Evolutionary conservation across 257 asterid species (phyloP).

Genomic region (Rauvolfia tetraphylla): DNA sequence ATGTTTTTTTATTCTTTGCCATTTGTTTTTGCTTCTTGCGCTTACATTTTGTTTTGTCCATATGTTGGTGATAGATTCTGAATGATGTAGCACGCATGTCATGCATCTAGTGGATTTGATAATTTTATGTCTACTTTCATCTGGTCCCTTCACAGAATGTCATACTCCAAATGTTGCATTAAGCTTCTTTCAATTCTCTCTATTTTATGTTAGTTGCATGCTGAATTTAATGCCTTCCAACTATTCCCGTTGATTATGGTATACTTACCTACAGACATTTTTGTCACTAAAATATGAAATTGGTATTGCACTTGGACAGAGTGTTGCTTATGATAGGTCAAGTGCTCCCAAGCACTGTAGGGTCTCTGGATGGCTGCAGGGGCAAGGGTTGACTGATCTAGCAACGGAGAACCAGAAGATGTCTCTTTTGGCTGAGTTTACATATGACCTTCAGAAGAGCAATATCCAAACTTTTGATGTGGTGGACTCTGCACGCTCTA

Average conservation of each 20-base stretch:
- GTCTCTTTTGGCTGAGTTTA: constrained; percentile 60
- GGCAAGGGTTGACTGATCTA: constrained; percentile 25
- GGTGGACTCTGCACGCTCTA: constrained; percentile 39
- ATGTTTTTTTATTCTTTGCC: neutral
- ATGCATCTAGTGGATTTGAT: neutral
- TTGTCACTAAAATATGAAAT: neutral
- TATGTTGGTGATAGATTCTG: neutral
- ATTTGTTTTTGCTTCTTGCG: neutral
- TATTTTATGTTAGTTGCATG: neutral
- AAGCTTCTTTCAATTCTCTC: neutral
- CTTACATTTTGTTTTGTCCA: neutral
- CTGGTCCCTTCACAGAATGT: neutral
- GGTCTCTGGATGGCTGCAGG: constrained; percentile 77
- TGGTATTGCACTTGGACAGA: constrained; percentile 43
- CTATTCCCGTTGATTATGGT: neutral
- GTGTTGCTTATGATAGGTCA: constrained; percentile 86
- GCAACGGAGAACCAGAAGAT: constrained; percentile 31
- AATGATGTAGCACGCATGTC: neutral
- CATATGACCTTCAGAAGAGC: constrained; percentile 69
- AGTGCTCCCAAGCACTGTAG: constrained; percentile 92
- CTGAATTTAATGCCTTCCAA: neutral
- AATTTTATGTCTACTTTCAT: neutral
- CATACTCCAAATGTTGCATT: neutral
- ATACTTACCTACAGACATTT: neutral
- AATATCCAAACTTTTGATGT: constrained; percentile 74